Base-by-base conservation (phyloP, 345 rosid genomes). In the Salix udensis region DNA sequence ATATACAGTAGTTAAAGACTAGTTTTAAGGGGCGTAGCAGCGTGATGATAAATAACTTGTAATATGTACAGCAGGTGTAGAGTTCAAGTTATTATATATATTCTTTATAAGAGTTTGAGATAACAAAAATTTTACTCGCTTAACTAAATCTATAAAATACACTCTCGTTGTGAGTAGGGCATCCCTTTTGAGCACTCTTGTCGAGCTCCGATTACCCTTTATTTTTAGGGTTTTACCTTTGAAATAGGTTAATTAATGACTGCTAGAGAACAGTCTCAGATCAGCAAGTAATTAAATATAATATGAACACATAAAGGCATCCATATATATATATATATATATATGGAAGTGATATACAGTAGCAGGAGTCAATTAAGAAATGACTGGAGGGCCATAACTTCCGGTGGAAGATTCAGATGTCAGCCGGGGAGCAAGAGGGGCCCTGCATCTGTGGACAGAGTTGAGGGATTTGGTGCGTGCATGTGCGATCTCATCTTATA, bases 1-100 rank as follows among this genome's bases (percentile, higher is more conserved):
- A 34, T 40, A 10, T 10, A 12, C 12, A 40, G 18, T 11, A 3
- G 50, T 46, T 12, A 46, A 46, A 14, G 6, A 46, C 50, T 1
- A 46, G 50, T 30, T 30, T 30, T 30, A 3, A 30, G 4, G 50
- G 50, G 5, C 4, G 0, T 30, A 30, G 4, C 31, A 30, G 4
- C 31, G 4, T 3, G 0, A 3, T 30, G 0, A 30, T 30, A 30
- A 30, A 30, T 30, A 0, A 3, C 0, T 30, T 3, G 0, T 30
- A 0, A 3, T 3, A 30, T 30, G 31, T 2, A 30, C 2, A 30
- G 0, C 31, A 30, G 0, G 3, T 30, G 0, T 30, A 3, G 3
- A 30, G 3, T 30, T 30, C 31, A 30, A 2, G 0, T 30, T 0
- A 30, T 2, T 30, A 30, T 0, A 0, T 30, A 2, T 2, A 0